Percentiles rank a stretch among this genome's conserved stretches.
These are phyloP conservation scores for Lophium mytilinum DNA, from an alignment of 495 filamentous ascomycete species.

Conservation along the genomic window DNA sequence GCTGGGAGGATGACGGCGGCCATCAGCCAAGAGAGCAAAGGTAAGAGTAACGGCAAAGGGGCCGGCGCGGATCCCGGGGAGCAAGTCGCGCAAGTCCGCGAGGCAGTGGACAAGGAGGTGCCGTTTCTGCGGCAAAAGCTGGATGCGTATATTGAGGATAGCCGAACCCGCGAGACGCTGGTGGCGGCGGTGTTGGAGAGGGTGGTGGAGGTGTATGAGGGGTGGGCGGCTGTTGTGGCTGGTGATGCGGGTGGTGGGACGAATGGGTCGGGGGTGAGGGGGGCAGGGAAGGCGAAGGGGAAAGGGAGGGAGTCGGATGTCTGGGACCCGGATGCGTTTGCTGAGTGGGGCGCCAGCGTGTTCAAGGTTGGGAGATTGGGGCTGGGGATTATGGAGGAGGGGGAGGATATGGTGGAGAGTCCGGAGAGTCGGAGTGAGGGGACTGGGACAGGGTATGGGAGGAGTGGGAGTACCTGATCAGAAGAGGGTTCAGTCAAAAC, in stretches of 20 bases:
- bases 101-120: constrained; percentile 46
- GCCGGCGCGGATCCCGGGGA: constrained; percentile 36
- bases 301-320: constrained; percentile 52
- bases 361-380: constrained; percentile 26
- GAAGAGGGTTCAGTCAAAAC: not conserved
- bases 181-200: constrained; percentile 36
- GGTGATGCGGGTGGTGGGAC: constrained; percentile 31
- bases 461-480: not conserved
- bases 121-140: constrained; percentile 45
- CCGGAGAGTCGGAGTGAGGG: not conserved
- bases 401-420: not conserved
- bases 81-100: constrained; percentile 30
- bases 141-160: constrained; percentile 38
- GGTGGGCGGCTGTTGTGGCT: constrained; percentile 31
- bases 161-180: constrained; percentile 33
- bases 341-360: constrained; percentile 25
- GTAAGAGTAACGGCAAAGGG: constrained; percentile 34
- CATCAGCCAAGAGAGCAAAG: constrained; percentile 38
- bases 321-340: constrained; percentile 34
- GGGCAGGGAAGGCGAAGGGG: constrained; percentile 46
- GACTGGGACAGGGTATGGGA: not conserved
- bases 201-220: constrained; percentile 31
- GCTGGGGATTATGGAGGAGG: constrained; percentile 17
- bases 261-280: constrained; percentile 27
- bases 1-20: constrained; percentile 49